These are phyloP conservation scores for Balakata baccata DNA, from an alignment of 345 rosid genomes.

Conservation along the genomic window DNA sequence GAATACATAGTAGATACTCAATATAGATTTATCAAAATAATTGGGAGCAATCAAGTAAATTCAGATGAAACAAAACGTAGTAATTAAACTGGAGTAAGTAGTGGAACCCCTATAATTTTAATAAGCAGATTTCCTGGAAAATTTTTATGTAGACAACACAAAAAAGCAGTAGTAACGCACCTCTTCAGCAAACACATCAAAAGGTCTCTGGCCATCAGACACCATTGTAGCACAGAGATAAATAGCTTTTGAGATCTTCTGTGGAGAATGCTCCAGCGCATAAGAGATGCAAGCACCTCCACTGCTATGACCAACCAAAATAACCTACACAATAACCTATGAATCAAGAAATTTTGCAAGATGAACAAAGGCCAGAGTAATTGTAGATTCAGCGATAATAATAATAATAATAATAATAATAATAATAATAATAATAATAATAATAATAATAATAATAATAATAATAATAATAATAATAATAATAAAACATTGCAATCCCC, in stretches of 20 bases:
- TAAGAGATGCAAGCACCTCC: conserved; percentile 90
- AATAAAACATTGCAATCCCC: background rate
- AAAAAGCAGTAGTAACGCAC: conserved; percentile 31
- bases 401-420: too few species aligned
- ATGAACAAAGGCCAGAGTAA: background rate
- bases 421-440: too few species aligned
- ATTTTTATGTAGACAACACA: background rate
- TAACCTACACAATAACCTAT: conserved; percentile 49
- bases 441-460: too few species aligned
- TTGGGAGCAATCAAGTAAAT: background rate
- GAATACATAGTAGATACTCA: background rate
- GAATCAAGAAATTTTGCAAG: conserved; percentile 1
- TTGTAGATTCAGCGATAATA: background rate
- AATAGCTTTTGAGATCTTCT: conserved; percentile 75
- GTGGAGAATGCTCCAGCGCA: conserved; percentile 72
- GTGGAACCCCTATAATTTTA: background rate
- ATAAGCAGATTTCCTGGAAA: background rate
- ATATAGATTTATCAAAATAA: background rate
- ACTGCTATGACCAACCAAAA: conserved; percentile 72
- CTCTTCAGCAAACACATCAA: conserved; percentile 94
- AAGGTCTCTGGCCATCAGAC: conserved; percentile 80
- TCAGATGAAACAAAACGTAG: background rate
- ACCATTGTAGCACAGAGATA: conserved; percentile 93
- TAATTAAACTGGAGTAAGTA: background rate
- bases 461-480: too few species aligned